Base-by-base conservation (phyloP, 805 yeast species). In the Dipodascus geniculatus region DNA sequence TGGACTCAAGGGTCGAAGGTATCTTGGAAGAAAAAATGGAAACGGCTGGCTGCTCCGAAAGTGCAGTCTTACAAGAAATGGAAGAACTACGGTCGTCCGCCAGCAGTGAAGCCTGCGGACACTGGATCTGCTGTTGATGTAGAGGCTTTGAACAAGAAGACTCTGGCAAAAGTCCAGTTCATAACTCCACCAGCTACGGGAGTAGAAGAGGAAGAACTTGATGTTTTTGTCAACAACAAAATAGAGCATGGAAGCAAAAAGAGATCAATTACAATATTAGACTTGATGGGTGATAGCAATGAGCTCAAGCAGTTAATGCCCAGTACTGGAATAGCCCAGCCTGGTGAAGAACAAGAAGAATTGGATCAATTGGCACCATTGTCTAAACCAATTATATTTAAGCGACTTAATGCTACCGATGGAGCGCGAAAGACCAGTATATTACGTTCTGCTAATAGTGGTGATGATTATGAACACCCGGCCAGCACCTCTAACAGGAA, bases 1-100 rank as follows among this genome's bases (percentile, higher is more conserved):
- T 58, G 63, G 59, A 52, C 64, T 17, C 38, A 48, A 17, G 54
- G 22, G 16, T 55, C 55, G 35, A 51, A 53, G 35, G 51, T 49
- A 9, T 42, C 50, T 1, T 59, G 60, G 60, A 28, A 11, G 33
- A 28, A 28, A 6, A 28, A 28, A 11, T 28, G 33, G 33, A 28
- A 28, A 11, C 33, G 33, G 11, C 33, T 28, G n/a, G n/a, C n/a
- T 28, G 33, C 33, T 6, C 33, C 33, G 9, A 28, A 6, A 28
- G 6, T 28, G 33, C 33, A 28, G 11, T 28, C 33, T 28, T 28
- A 28, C 11, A 28, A 28, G 33, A 28, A 28, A 28, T 28, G 33
- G 11, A 28, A 28, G 11, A 28, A 28, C n/a, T n/a, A n/a, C n/a
- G n/a, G n/a, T n/a, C n/a, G n/a, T 28, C 33, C 33, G 6, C 6